A percentile compares a stretch with the other conserved stretches of the same genome.
Evolutionary conservation across 2,329 filamentous ascomycete genomes (phyloP).

Genomic region (Fusarium nisikadoi): DNA sequence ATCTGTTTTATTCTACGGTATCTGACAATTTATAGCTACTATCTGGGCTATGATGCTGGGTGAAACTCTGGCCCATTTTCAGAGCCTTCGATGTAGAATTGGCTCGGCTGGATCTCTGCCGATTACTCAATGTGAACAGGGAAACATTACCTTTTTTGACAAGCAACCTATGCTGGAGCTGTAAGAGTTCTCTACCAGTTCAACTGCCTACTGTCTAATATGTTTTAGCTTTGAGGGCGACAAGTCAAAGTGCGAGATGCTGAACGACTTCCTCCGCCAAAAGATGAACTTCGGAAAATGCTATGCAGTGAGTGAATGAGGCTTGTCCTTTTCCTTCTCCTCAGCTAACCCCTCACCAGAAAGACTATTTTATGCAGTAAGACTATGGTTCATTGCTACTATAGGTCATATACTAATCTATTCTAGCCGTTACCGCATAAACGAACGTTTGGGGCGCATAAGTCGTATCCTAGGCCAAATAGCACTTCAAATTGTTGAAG

Average conservation of each 20-base stretch:
- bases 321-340: accelerated
- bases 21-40: background rate
- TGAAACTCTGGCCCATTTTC: background rate
- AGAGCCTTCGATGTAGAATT: background rate
- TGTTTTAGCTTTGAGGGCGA: background rate
- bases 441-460: background rate
- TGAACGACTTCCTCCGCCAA: background rate
- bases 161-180: background rate
- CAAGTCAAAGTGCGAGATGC: background rate
- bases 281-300: background rate
- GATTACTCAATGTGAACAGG: background rate
- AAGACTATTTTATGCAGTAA: background rate
- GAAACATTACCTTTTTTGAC: background rate
- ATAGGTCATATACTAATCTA: background rate
- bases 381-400: background rate
- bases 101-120: background rate
- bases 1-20: accelerated
- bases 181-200: background rate
- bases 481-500: background rate
- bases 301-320: background rate
- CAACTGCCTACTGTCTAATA: accelerated
- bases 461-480: background rate
- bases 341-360: background rate
- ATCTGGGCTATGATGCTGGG: background rate
- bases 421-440: background rate